phyloP scores from a whole-genome alignment of 106 monocot species.

The Dioscorea alata region DNA sequence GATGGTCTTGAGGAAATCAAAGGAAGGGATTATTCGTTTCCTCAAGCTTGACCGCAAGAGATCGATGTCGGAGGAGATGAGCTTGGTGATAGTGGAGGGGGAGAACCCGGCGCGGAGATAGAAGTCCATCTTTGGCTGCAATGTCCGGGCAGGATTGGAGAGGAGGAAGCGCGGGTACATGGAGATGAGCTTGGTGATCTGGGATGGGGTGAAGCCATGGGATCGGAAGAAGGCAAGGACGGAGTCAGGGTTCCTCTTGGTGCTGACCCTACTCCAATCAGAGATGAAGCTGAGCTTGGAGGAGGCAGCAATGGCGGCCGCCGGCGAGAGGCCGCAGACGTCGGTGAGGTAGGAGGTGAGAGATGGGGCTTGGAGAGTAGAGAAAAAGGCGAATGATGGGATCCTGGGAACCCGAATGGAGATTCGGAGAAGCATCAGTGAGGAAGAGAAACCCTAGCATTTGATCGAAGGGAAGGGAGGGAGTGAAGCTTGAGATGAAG shows the following conservation, averaged over 20 bases:
- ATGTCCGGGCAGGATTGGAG: conserved; percentile 13
- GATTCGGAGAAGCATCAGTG: too few relatives aligned
- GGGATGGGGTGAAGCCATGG: conserved; percentile 22
- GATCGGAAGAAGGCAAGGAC: conserved; percentile 25
- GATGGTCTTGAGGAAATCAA: conserved; percentile 7
- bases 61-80: conserved; percentile 8
- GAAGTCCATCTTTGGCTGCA: conserved; percentile 52
- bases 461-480: too few relatives aligned
- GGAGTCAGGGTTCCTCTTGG: conserved; percentile 19
- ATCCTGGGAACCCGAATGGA: too few relatives aligned
- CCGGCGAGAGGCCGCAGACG: conserved; percentile 28
- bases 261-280: conserved; percentile 2
- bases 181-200: conserved; percentile 26
- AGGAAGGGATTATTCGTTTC: conserved; percentile 2
- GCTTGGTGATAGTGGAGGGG: conserved; percentile 2
- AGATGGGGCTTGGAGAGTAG: background rate
- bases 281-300: conserved; percentile 11
- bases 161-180: conserved; percentile 26
- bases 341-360: conserved; percentile 24
- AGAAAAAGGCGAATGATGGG: background rate
- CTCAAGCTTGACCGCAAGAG: conserved; percentile 15
- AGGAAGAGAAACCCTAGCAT: too few relatives aligned
- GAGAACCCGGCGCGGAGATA: conserved; percentile 22
- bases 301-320: conserved; percentile 15
- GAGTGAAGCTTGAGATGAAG: too few relatives aligned